Conservation (phyloP, 352 stramenopile species). For the Phytophthora niederhauseri region DNA sequence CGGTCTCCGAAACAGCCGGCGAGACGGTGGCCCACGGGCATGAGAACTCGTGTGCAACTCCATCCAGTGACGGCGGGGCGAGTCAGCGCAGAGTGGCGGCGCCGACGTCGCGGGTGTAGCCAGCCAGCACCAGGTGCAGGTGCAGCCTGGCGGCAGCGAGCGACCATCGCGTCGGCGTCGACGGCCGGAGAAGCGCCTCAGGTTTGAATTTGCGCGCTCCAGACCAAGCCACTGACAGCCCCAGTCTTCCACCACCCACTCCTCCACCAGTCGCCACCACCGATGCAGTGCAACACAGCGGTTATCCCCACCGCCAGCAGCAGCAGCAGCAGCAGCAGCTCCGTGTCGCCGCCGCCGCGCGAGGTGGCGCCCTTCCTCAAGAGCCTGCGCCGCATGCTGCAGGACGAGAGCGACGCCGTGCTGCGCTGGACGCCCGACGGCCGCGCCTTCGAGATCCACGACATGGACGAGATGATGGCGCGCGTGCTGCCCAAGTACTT, state of each 20-base stretch:
- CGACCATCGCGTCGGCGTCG: conserved; percentile 12
- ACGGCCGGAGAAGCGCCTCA: conserved; percentile 21
- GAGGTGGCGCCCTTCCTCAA: conserved; percentile 75
- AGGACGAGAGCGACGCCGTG: conserved; percentile 56
- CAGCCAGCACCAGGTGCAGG: conserved; percentile 12
- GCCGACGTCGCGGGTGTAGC: conserved; percentile 16
- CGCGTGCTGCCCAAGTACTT: conserved; percentile 94
- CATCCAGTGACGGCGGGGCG: conserved; percentile 30
- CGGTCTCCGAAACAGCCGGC: conserved; percentile 19
- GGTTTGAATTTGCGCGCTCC: conserved; percentile 41
- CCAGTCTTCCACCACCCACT: neutral
- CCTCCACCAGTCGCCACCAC: neutral
- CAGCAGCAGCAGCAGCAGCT: neutral
- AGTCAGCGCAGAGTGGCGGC: conserved; percentile 36
- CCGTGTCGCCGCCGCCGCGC: conserved; percentile 16
- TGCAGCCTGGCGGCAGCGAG: conserved; percentile 11
- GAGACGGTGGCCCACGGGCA: neutral
- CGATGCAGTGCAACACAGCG: conserved; percentile 30
- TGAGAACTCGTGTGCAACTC: conserved; percentile 29
- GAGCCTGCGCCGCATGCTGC: conserved; percentile 67
- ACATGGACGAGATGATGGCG: conserved; percentile 84
- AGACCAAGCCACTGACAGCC: conserved; percentile 27
- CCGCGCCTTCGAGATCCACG: conserved; percentile 74
- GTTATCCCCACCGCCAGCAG: neutral
- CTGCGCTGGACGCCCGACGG: conserved; percentile 71